phyloP scores from a whole-genome alignment of 2,329 filamentous ascomycete species.

The Diaporthe batatas region DNA sequence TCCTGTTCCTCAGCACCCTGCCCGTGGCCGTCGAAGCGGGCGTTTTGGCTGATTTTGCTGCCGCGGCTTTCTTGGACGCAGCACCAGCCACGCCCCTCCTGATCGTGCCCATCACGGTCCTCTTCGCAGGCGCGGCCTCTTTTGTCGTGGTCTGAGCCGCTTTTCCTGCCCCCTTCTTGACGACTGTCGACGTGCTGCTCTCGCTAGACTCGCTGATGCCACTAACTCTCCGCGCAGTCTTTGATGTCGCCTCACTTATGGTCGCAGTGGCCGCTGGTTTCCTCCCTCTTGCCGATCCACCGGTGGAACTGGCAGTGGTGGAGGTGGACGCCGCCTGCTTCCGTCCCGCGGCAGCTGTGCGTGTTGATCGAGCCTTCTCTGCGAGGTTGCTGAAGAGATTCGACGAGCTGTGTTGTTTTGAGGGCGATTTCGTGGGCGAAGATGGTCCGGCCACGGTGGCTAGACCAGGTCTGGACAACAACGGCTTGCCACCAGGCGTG shows the following conservation, averaged over 20 bases:
- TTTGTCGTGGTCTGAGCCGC: constrained; percentile 50
- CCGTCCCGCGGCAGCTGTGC: constrained; percentile 50
- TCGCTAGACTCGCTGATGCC: constrained; percentile 74
- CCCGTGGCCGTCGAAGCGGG: constrained; percentile 57
- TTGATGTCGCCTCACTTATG: constrained; percentile 54
- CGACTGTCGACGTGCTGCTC: constrained; percentile 73
- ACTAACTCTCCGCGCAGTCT: constrained; percentile 67
- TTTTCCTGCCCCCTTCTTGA: constrained; percentile 64
- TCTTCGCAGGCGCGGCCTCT: constrained; percentile 58
- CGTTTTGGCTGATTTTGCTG: constrained; percentile 54
- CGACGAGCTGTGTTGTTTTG: constrained; percentile 65
- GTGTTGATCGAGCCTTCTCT: constrained; percentile 70
- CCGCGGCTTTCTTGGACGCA: constrained; percentile 61
- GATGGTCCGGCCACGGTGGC: constrained; percentile 72
- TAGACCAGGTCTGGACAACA: constrained; percentile 65
- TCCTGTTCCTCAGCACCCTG: constrained; percentile 69
- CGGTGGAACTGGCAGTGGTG: constrained; percentile 53
- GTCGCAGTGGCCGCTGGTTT: constrained; percentile 50
- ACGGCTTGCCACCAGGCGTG: constrained; percentile 68
- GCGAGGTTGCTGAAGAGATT: constrained; percentile 69
- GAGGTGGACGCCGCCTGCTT: constrained; percentile 50
- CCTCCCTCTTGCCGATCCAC: constrained; percentile 44
- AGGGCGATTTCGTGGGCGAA: constrained; percentile 77
- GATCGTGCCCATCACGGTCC: constrained; percentile 67
- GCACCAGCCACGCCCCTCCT: constrained; percentile 65